These are phyloP conservation scores for Fusarium setosum DNA, from an alignment of 2,329 filamentous ascomycete species.

Conservation along the genomic window DNA sequence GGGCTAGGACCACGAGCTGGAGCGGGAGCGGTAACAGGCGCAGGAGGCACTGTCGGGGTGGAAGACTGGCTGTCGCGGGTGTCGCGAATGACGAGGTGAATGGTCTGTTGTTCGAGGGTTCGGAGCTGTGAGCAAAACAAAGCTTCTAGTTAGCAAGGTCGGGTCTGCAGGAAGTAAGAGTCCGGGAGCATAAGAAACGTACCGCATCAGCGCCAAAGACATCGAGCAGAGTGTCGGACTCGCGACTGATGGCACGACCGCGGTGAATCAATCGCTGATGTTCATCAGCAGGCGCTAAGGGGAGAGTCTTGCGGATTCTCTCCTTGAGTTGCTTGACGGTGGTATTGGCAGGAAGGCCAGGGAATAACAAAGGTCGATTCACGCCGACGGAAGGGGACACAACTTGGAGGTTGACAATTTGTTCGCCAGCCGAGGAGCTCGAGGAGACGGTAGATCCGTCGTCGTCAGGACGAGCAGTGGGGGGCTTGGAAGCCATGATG, in stretches of 20 bases:
- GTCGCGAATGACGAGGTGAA: conserved; percentile 65
- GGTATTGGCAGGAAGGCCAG: conserved; percentile 59
- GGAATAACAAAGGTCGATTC: conserved; percentile 61
- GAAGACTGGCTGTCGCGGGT: conserved; percentile 44
- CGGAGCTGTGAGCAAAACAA: conserved; percentile 51
- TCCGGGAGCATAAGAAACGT: conserved; percentile 20
- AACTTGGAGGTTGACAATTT: conserved; percentile 66
- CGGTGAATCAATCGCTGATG: conserved; percentile 71
- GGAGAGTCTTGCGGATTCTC: conserved; percentile 64
- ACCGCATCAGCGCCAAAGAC: conserved; percentile 68
- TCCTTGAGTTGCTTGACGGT: conserved; percentile 69
- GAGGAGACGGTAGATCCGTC: conserved; percentile 16
- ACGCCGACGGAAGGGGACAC: conserved; percentile 69
- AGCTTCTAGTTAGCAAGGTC: conserved; percentile 36
- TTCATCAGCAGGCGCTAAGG: conserved; percentile 62
- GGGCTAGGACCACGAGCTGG: conserved; percentile 44
- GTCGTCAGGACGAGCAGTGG: conserved; percentile 41
- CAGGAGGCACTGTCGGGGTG: conserved; percentile 30
- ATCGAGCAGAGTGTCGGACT: conserved; percentile 66
- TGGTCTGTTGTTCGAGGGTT: conserved; percentile 59
- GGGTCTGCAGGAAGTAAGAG: neutral
- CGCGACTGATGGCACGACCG: conserved; percentile 65
- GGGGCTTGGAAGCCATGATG: conserved; percentile 55
- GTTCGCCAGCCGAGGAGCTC: conserved; percentile 44
- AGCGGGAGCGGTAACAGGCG: neutral